A percentile compares a stretch with the other conserved stretches of the same genome.
These are phyloP conservation scores for Lactarius tabidus DNA, from an alignment of 768 basidiomycete genomes.

Conservation along the genomic window DNA sequence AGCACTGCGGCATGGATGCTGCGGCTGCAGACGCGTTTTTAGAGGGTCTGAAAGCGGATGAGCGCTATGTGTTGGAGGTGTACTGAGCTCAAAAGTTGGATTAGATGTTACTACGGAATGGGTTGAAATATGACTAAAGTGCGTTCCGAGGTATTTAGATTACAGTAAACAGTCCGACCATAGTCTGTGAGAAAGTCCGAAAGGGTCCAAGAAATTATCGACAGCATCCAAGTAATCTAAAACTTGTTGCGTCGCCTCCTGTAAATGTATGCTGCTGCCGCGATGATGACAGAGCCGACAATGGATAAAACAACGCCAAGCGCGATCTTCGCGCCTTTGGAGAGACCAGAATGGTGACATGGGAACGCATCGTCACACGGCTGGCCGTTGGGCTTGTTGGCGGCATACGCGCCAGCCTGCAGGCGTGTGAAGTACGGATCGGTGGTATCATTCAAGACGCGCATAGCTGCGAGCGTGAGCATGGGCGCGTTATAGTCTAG, in stretches of 20 bases:
- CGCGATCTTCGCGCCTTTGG: slow-evolving; percentile 58
- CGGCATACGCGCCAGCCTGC: slow-evolving; percentile 60
- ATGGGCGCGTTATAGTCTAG: slow-evolving; percentile 89
- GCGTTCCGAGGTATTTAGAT: neutral
- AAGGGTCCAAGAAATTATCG: neutral
- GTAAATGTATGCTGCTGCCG: slow-evolving; percentile 30
- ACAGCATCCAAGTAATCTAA: neutral
- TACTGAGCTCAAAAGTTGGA: slow-evolving; percentile 12
- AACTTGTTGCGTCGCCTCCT: slow-evolving; percentile 14
- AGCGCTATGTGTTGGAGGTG: slow-evolving; percentile 96
- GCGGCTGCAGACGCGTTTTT: slow-evolving; percentile 74
- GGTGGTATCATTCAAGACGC: slow-evolving; percentile 57
- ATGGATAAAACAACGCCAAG: slow-evolving; percentile 63
- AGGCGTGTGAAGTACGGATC: slow-evolving; percentile 80
- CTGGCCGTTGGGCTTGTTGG: slow-evolving; percentile 55
- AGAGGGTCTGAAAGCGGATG: slow-evolving; percentile 91
- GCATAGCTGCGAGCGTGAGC: slow-evolving; percentile 79
- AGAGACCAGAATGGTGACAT: slow-evolving; percentile 45
- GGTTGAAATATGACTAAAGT: neutral
- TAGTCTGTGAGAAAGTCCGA: neutral
- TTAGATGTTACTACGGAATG: neutral
- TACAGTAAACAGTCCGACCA: neutral
- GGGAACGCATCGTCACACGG: slow-evolving; percentile 77
- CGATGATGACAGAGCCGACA: slow-evolving; percentile 56
- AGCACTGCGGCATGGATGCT: slow-evolving; percentile 60